Conservation (phyloP, 2,329 filamentous ascomycete genomes). For the Neopestalotiopsis sp. region DNA sequence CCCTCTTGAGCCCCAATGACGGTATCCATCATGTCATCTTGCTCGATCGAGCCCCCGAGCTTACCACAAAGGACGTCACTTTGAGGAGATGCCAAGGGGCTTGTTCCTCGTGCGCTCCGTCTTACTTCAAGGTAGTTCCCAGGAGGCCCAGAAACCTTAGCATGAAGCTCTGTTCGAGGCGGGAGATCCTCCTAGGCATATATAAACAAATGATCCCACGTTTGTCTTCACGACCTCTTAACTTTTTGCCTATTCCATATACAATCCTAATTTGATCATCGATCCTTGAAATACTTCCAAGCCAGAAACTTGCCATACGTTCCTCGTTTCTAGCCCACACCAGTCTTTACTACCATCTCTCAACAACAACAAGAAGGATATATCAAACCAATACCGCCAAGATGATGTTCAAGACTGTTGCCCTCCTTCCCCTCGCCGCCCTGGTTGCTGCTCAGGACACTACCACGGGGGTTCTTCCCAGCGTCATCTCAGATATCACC, state of each 20-base stretch:
- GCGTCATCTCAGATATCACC: neutral
- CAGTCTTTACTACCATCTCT: neutral
- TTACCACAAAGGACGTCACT: neutral
- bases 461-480: neutral
- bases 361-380: neutral
- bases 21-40: slow-evolving; percentile 11
- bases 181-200: neutral
- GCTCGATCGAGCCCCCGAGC: neutral
- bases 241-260: neutral
- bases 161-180: neutral
- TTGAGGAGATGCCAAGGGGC: slow-evolving; percentile 3
- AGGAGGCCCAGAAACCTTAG: neutral
- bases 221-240: neutral
- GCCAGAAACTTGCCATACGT: neutral
- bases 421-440: slow-evolving; percentile 7
- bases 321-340: neutral
- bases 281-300: neutral
- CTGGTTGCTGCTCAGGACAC: slow-evolving; percentile 10
- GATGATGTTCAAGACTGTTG: slow-evolving; percentile 2
- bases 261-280: neutral
- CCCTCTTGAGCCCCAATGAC: neutral
- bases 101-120: neutral
- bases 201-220: neutral
- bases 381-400: neutral
- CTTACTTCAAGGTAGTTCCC: neutral